phyloP scores from a whole-genome alignment of 1,284 basidiomycete species.

The Rhodotorula sp. region DNA sequence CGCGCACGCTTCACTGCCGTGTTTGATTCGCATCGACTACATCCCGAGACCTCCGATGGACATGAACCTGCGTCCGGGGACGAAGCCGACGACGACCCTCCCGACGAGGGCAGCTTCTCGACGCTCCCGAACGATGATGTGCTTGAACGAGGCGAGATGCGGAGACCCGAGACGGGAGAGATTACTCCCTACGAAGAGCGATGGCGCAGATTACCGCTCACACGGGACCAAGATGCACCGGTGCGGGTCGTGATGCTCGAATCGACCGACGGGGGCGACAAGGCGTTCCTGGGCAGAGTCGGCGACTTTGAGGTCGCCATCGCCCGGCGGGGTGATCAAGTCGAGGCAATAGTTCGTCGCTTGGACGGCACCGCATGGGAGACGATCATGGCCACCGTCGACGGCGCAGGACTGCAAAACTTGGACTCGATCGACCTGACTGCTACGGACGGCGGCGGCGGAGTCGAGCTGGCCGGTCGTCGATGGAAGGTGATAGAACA shows the following conservation, averaged over 20 bases:
- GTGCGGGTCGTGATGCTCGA: neutral
- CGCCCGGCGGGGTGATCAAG: neutral
- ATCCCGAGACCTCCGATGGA: neutral
- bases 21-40: constrained; percentile 8
- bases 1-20: constrained; percentile 12
- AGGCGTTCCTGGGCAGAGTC: constrained; percentile 1
- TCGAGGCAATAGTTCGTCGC: neutral
- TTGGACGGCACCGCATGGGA: neutral
- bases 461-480: neutral
- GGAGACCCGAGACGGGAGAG: constrained; percentile 1
- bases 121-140: constrained; percentile 24
- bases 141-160: constrained; percentile 21
- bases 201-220: constrained; percentile 19
- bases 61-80: too few species aligned
- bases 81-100: neutral
- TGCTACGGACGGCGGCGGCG: neutral
- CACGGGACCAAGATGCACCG: neutral
- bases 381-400: neutral
- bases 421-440: neutral
- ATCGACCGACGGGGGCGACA: neutral
- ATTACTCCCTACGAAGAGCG: constrained; percentile 22
- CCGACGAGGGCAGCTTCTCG: constrained; percentile 23
- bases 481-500: constrained; percentile 1
- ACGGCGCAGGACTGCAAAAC: neutral
- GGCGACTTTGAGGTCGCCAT: constrained; percentile 6